Base-by-base conservation (phyloP, 1,139 yeast species). In the Taphrina communis region DNA sequence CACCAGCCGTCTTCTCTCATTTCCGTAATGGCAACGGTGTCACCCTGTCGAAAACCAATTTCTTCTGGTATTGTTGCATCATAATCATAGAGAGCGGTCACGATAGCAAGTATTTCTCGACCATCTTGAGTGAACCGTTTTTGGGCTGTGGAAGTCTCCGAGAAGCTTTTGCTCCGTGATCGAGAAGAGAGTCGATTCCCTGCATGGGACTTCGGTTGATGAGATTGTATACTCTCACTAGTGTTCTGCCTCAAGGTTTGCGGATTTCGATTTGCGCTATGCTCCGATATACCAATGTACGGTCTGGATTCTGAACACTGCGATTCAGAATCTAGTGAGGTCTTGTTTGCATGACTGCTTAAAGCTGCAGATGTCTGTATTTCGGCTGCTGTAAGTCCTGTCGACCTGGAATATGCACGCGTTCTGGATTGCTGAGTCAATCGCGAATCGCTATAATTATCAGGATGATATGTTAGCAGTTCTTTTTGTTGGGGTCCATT, bases 1-100 rank as follows among this genome's bases (percentile, higher is more conserved):
- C 89, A 91, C 97, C 97, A 91, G 46, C 92, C 91, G 75, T 91
- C 97, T 68, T 88, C 93, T 77, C 90, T 96, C 81, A 84, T 88
- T 73, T 86, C 86, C 36, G 89, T 78, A 14, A 91, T 85, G 71
- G 86, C 83, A 77, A 91, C 80, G n/a, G 85, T 77, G 81, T 92
- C 95, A 69, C 88, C 89, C 75, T 89, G 89, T 69, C 84, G 83
- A 81, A 91, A 90, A 19, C 83, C 80, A 11, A 90, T 82, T 74
- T 91, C 97, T 62, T 90, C 94, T n/a, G 88, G 88, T 65, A 89
- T 88, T 35, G 86, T 88, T 0, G 96, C 92, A 50, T 84, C 82
- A 78, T 89, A 91, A 61, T 86, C 86, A 75, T 88, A 90, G 71
- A 84, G 82, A 0, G 97, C 96, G 68, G 82, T 83, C 14, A 60